Percentiles rank a stretch among this genome's conserved stretches.
Evolutionary conservation across 148 eudicot genomes (phyloP).

Genomic region (Rhododendron simsii): DNA sequence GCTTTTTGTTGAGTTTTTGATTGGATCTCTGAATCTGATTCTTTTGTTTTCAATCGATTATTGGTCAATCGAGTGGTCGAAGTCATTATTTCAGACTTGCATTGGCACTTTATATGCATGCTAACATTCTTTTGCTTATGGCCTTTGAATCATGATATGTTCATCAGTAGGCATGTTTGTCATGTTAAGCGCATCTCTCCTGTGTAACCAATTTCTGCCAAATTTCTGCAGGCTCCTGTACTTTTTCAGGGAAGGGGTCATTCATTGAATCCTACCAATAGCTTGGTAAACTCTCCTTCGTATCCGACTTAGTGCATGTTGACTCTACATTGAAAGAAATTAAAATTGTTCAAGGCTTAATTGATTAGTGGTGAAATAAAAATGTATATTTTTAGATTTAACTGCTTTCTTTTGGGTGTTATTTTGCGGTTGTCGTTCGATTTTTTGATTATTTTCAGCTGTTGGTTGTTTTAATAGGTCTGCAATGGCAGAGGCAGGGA

Average conservation of each 20-base stretch:
- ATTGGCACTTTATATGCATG: not conserved
- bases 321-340: not conserved
- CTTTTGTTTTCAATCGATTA: too few relatives aligned
- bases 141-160: not conserved
- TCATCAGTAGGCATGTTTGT: not conserved
- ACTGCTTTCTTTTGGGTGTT: not conserved
- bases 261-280: constrained; percentile 19
- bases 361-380: not conserved
- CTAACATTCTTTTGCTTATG: not conserved
- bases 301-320: not conserved
- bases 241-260: constrained; percentile 34
- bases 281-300: constrained; percentile 33
- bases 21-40: too few relatives aligned
- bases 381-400: not conserved
- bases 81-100: not conserved
- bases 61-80: too few relatives aligned
- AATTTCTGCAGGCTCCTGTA: constrained; percentile 49
- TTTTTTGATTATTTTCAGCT: too few relatives aligned
- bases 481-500: too few relatives aligned
- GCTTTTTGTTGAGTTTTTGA: too few relatives aligned
- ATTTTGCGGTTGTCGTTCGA: too few relatives aligned
- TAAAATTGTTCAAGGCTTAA: not conserved
- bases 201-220: not conserved
- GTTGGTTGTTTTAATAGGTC: too few relatives aligned
- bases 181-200: not conserved